Conservation (phyloP, 768 basidiomycete genomes). For the Lactarius deliciosus region DNA sequence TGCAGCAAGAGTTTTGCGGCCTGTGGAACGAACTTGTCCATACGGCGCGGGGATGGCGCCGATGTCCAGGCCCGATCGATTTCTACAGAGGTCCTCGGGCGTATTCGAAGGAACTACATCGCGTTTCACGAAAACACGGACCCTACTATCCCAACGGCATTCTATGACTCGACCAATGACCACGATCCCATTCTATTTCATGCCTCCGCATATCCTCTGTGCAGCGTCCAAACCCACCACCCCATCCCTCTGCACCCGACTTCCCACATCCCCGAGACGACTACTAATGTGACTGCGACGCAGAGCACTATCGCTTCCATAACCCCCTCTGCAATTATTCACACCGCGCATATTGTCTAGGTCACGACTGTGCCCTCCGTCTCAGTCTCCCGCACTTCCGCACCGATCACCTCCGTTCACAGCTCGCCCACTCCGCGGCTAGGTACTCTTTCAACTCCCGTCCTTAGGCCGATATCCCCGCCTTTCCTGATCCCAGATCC, state of each 20-base stretch:
- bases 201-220: conserved; percentile 12
- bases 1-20: conserved; percentile 11
- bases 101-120: conserved; percentile 4
- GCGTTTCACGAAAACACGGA: conserved; percentile 3
- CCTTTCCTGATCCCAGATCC: background rate
- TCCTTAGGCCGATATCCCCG: background rate
- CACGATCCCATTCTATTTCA: background rate
- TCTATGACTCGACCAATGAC: background rate
- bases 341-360: background rate
- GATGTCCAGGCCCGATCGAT: background rate
- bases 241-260: background rate
- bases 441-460: background rate
- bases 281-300: background rate
- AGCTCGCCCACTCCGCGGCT: background rate
- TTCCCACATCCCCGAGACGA: background rate
- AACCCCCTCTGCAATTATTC: background rate
- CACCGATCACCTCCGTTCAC: background rate
- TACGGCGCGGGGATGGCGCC: background rate
- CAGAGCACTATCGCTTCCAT: background rate
- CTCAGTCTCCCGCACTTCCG: background rate
- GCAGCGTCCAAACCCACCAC: conserved; percentile 1
- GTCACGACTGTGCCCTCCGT: background rate
- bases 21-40: conserved; percentile 15
- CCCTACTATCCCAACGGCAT: background rate
- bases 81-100: background rate